Evolutionary conservation across 1,139 yeast genomes (phyloP), one percentile per base, ranked within the genome.

Genomic region (Hyphopichia buzzinii): DNA sequence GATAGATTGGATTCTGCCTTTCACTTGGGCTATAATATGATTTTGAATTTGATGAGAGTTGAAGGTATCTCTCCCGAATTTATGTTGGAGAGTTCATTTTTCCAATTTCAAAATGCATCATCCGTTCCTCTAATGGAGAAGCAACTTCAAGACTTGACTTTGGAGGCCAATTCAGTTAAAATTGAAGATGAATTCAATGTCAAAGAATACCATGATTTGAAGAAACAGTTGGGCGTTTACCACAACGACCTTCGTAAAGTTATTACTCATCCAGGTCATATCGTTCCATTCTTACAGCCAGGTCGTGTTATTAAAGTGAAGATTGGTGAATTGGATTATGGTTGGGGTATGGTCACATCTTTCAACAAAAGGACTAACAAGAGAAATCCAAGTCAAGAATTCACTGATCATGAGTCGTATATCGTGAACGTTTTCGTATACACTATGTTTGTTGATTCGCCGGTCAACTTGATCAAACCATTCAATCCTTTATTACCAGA

Each of bases 1-100:
- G 97, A 92, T 61, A 73, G 97, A 48, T 73, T 92, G 42, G 97
- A 92, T 54, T 90, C 97, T 21, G 97, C 97, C 0, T 92, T 92
- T 76, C 97, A 90, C 58, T 68, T 94, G 44, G 96, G 97, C 13
- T 94, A 94, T 63, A 94, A 92, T 59, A 94, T 94, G 99, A 87
- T 92, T 54, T 74, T 92, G 59, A 94, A 94, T 56, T 72, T 94
- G 59, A 79, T 92, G 84, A 79, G 98, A 56, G 98, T 94, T 12
- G 98, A 92, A 63, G 97, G 98, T 41, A 88, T 94, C 38, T 89
- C 97, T 0, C 98, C 98, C 0, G 98, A 94, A 59, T 94, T 84
- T 47, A 90, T 94, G 97, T 74, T 94, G 49, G 95, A 89, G 55
- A 78, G 84, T 48, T 92, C 98, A 3, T 94, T 94, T 54, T 92